Evolutionary conservation across 768 basidiomycete species (phyloP).

Genomic region (Xerocomus spinulosus): DNA sequence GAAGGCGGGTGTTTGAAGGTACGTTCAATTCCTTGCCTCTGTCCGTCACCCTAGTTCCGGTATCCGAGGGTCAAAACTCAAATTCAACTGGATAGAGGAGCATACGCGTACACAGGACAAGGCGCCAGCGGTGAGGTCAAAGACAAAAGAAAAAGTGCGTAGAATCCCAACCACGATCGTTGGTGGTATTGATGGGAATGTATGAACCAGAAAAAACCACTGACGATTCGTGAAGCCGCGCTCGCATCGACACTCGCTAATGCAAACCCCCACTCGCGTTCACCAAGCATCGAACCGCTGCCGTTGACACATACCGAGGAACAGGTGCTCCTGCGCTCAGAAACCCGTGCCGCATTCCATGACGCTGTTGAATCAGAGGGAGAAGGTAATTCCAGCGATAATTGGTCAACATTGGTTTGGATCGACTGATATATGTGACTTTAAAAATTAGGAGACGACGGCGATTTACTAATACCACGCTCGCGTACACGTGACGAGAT

Average conservation of each 20-base stretch:
- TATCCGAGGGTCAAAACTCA: background rate
- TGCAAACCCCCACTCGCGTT: constrained; percentile 44
- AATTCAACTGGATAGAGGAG: constrained; percentile 51
- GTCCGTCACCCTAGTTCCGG: background rate
- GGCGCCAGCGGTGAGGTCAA: constrained; percentile 19
- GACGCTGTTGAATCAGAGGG: constrained; percentile 22
- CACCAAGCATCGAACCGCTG: constrained; percentile 51
- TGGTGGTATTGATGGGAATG: background rate
- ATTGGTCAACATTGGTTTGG: background rate
- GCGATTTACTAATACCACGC: constrained; percentile 67
- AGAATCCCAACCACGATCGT: background rate
- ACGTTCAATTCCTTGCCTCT: background rate
- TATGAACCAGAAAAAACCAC: constrained; percentile 52
- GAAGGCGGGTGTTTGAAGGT: constrained; percentile 79
- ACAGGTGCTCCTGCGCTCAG: constrained; percentile 65
- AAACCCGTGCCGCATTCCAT: constrained; percentile 85
- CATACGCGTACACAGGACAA: constrained; percentile 38
- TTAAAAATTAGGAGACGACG: constrained; percentile 43
- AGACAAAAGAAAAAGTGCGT: constrained; percentile 51
- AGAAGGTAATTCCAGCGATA: constrained; percentile 10
- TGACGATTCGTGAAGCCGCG: constrained; percentile 71
- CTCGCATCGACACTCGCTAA: constrained; percentile 56
- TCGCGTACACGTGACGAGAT: constrained; percentile 76
- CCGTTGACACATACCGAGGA: constrained; percentile 72
- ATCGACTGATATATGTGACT: background rate